Percentiles rank a stretch among this genome's conserved stretches.
Conservation (phyloP, 1,139 yeast genomes). For the Candida sp. region DNA sequence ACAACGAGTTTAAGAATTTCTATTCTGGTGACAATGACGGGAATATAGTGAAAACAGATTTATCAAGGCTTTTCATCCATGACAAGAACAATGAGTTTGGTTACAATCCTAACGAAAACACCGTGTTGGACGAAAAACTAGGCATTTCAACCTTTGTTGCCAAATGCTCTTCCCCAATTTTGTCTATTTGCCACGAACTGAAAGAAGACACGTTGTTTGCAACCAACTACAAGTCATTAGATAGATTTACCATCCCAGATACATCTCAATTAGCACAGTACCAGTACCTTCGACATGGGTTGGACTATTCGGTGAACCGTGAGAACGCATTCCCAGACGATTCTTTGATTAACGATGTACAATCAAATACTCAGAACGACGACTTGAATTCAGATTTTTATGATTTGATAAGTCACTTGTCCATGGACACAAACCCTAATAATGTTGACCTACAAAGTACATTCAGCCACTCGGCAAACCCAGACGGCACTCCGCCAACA, state of each 20-base stretch:
- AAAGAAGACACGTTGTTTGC: constrained; percentile 41
- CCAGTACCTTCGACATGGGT: constrained; percentile 37
- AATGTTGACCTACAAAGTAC: constrained; percentile 39
- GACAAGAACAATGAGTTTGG: constrained; percentile 23
- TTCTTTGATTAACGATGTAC: constrained; percentile 4
- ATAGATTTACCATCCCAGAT: constrained; percentile 36
- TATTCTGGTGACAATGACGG: constrained; percentile 88
- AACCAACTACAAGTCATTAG: constrained; percentile 41
- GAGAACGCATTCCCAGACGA: constrained; percentile 20
- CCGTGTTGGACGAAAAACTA: constrained; percentile 44
- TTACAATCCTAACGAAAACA: constrained; percentile 25
- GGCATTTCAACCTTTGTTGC: constrained; percentile 56
- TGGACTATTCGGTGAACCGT: constrained; percentile 26
- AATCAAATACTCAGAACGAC: constrained; percentile 26
- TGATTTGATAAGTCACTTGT: constrained; percentile 49
- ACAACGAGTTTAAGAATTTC: constrained; percentile 50
- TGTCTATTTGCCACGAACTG: constrained; percentile 43
- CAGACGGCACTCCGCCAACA: constrained; percentile 11
- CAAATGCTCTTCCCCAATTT: constrained; percentile 35
- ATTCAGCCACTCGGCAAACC: constrained; percentile 23
- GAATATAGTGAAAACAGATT: constrained; percentile 63
- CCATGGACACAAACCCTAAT: constrained; percentile 40
- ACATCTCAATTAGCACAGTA: constrained; percentile 37
- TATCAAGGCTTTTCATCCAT: constrained; percentile 31
- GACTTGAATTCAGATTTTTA: constrained; percentile 49